A percentile compares a stretch with the other conserved stretches of the same genome.
These are phyloP conservation scores for Solanum dulcamara DNA, from an alignment of 257 asterid species.

Conservation along the genomic window DNA sequence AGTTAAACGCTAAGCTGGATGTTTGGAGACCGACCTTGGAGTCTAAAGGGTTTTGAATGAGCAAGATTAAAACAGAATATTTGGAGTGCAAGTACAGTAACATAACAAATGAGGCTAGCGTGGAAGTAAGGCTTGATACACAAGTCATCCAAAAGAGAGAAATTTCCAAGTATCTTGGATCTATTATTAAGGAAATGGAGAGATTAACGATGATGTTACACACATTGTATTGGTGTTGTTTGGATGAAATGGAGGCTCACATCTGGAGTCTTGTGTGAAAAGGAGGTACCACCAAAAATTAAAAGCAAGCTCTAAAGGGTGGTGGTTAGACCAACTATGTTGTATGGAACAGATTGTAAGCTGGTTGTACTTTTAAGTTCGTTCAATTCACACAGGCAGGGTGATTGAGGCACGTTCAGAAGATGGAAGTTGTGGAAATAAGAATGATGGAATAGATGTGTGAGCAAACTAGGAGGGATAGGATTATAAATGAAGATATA, in stretches of 20 bases:
- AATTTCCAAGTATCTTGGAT: background rate
- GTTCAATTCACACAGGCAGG: too few relatives aligned
- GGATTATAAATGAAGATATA: background rate
- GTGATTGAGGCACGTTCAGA: background rate
- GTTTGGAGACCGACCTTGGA: background rate
- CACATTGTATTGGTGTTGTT: background rate
- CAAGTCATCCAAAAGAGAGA: background rate
- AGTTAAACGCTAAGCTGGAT: too few relatives aligned
- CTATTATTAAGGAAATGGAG: background rate
- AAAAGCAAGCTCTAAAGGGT: background rate
- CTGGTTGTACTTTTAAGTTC: too few relatives aligned
- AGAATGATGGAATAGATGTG: background rate
- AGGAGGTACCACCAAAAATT: background rate
- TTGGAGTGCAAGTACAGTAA: background rate
- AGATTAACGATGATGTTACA: background rate
- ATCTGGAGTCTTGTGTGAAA: background rate
- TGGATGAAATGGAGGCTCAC: background rate
- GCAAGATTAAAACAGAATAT: background rate
- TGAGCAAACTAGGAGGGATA: background rate
- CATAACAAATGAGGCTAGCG: background rate
- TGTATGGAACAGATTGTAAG: background rate
- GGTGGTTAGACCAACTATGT: background rate
- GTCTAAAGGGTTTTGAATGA: background rate
- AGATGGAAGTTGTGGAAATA: background rate
- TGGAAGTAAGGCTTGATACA: background rate